Evolutionary conservation across 1,284 basidiomycete species (phyloP).

Genomic region (Pseudozyma tsukubaensis): DNA sequence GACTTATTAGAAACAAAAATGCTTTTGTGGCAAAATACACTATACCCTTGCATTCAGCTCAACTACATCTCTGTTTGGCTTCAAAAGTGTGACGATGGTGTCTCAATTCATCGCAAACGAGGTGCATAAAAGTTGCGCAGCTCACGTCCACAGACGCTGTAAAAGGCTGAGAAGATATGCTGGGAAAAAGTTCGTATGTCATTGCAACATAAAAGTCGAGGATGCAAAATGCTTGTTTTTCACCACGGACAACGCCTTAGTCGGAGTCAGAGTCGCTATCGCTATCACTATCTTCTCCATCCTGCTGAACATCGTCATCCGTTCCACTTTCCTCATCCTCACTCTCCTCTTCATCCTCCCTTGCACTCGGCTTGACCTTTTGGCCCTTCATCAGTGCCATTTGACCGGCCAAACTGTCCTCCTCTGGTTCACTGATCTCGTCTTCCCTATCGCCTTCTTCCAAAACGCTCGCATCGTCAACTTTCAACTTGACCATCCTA

Average conservation of each 20-base stretch:
- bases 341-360: slow-evolving; percentile 71
- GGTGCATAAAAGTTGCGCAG: no score
- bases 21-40: no score
- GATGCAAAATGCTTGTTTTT: not conserved
- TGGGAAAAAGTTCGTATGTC: not conserved
- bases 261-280: slow-evolving; percentile 39
- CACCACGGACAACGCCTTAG: not conserved
- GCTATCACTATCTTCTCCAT: slow-evolving; percentile 28
- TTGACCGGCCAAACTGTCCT: slow-evolving; percentile 85
- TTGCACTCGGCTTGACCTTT: slow-evolving; percentile 77
- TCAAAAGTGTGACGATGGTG: no score
- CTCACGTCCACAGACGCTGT: no score
- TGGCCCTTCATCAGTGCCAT: slow-evolving; percentile 97
- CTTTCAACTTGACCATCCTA: slow-evolving; percentile 70
- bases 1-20: not conserved
- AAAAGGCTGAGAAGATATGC: not conserved
- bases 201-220: not conserved
- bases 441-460: slow-evolving; percentile 58
- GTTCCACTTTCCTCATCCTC: slow-evolving; percentile 70
- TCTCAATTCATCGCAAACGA: no score
- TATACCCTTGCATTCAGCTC: no score
- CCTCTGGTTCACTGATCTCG: slow-evolving; percentile 68
- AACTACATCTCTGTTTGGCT: no score
- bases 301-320: slow-evolving; percentile 45
- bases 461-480: slow-evolving; percentile 77